phyloP scores from a whole-genome alignment of 495 filamentous ascomycete species.

The Glarea lozoyensis region DNA sequence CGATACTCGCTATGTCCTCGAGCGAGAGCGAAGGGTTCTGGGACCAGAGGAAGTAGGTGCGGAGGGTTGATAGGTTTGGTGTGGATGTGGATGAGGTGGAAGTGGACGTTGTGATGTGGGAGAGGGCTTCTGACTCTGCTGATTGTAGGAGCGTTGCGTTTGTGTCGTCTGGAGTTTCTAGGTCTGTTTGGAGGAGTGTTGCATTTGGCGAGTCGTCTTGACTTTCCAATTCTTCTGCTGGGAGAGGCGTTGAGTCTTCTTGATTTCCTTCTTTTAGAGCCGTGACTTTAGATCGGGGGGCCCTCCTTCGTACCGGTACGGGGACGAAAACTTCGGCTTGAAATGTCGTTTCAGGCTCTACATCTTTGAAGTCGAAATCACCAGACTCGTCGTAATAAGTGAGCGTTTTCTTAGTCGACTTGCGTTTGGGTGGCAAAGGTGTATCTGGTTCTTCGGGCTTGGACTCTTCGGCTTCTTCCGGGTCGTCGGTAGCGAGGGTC shows the following conservation, averaged over 20 bases:
- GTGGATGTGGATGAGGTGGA: background rate
- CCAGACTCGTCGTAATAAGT: background rate
- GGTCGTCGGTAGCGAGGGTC: slow-evolving; percentile 21
- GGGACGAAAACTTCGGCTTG: too few relatives aligned
- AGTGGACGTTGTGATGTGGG: background rate
- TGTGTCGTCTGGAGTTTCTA: background rate
- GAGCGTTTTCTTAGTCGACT: background rate
- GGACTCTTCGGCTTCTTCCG: slow-evolving; percentile 24
- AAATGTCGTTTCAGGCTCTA: background rate
- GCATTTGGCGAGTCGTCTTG: background rate
- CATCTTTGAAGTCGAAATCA: background rate
- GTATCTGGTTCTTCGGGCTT: slow-evolving; percentile 14
- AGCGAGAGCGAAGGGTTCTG: slow-evolving; percentile 31
- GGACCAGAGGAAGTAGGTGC: slow-evolving; percentile 56
- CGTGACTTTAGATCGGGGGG: too few relatives aligned
- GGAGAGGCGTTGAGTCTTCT: too few relatives aligned
- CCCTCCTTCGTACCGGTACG: too few relatives aligned
- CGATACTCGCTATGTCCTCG: slow-evolving; percentile 33
- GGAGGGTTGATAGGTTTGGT: slow-evolving; percentile 29
- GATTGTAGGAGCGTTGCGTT: background rate
- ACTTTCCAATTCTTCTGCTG: too few relatives aligned
- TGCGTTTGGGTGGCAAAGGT: background rate
- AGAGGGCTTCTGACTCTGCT: background rate
- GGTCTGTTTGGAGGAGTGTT: background rate
- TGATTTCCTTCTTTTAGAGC: too few relatives aligned